phyloP scores from a whole-genome alignment of 345 rosid genomes.

The Alliaria petiolata region DNA sequence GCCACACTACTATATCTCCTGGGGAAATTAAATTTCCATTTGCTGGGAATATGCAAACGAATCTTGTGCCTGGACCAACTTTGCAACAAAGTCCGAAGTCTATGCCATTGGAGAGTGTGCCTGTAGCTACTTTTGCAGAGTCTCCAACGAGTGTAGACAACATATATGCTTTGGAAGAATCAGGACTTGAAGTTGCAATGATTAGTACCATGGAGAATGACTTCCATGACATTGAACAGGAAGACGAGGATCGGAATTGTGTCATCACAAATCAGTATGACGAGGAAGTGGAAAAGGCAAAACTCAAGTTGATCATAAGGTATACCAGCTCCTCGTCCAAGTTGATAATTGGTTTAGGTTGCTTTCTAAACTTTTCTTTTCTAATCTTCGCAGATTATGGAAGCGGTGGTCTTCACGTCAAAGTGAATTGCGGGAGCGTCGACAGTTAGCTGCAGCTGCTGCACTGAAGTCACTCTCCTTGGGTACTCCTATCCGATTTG shows the following conservation, averaged over 20 bases:
- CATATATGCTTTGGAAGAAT: slow-evolving; percentile 25
- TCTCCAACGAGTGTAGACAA: slow-evolving; percentile 14
- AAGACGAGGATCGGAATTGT: slow-evolving; percentile 36
- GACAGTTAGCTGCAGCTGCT: slow-evolving; percentile 62
- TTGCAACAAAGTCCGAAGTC: slow-evolving; percentile 39
- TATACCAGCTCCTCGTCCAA: slow-evolving; percentile 30
- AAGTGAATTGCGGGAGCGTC: slow-evolving; percentile 56
- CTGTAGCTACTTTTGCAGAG: slow-evolving; percentile 18
- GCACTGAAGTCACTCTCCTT: slow-evolving; percentile 69
- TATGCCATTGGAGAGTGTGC: slow-evolving; percentile 26
- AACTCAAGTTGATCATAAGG: slow-evolving; percentile 86
- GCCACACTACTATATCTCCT: slow-evolving; percentile 31
- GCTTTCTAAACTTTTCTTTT: neutral
- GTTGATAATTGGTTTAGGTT: neutral
- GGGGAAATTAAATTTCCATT: slow-evolving; percentile 33
- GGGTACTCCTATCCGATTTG: slow-evolving; percentile 65
- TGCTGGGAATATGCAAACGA: slow-evolving; percentile 34
- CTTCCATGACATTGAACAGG: slow-evolving; percentile 33
- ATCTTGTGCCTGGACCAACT: slow-evolving; percentile 36
- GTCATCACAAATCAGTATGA: slow-evolving; percentile 34
- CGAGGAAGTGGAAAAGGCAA: slow-evolving; percentile 70
- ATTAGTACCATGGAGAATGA: slow-evolving; percentile 36
- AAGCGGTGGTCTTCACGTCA: slow-evolving; percentile 59
- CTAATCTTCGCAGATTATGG: slow-evolving; percentile 65
- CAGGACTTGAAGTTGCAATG: slow-evolving; percentile 24